These are phyloP conservation scores for Carex parvula DNA, from an alignment of 176 grass and related monocot genomes.

Conservation along the genomic window DNA sequence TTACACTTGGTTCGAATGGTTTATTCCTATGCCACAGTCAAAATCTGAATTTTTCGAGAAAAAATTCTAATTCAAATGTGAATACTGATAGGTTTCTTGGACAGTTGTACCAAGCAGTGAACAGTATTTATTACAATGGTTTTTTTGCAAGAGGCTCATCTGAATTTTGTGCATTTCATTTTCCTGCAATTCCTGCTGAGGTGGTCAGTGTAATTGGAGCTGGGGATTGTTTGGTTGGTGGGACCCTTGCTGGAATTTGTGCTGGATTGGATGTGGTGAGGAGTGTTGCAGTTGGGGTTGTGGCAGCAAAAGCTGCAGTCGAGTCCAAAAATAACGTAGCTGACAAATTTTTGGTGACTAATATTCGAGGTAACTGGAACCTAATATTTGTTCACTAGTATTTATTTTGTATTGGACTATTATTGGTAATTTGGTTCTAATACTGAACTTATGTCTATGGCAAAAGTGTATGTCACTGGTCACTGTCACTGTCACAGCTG, in stretches of 20 bases:
- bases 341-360: constrained; percentile 37
- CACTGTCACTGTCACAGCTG: not conserved
- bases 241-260: constrained; percentile 60
- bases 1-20: constrained; percentile 73
- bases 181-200: constrained; percentile 62
- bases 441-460: not conserved
- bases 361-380: constrained; percentile 48
- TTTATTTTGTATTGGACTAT: not conserved
- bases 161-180: constrained; percentile 62
- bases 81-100: constrained; percentile 18
- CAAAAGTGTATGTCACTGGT: not conserved
- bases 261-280: constrained; percentile 62
- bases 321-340: constrained; percentile 77
- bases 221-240: constrained; percentile 88
- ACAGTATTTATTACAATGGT: constrained; percentile 17
- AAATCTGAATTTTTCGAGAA: constrained; percentile 32
- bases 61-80: constrained; percentile 33
- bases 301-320: constrained; percentile 74
- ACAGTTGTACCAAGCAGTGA: constrained; percentile 43
- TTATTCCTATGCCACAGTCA: constrained; percentile 74
- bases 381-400: not conserved
- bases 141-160: constrained; percentile 35
- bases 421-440: constrained; percentile 1
- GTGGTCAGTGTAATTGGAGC: constrained; percentile 74
- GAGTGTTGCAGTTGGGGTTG: constrained; percentile 68